Base-by-base conservation (phyloP, 805 yeast species). In the Martiniozyma abietophila region DNA sequence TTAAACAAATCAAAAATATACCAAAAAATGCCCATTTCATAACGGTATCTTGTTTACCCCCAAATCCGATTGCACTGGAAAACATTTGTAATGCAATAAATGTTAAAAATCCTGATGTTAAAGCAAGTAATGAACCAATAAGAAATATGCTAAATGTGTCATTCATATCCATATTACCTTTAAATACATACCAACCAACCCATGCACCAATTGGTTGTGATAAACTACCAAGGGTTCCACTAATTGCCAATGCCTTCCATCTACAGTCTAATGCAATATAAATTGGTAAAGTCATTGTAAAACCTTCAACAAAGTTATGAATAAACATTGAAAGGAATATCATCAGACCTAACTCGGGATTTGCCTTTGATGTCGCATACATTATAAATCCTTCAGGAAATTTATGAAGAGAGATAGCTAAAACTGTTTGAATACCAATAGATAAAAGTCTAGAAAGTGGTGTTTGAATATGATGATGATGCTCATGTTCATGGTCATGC, bases 381-480 rank as follows among this genome's bases (percentile, higher is more conserved):
- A 94, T 80, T 35, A 89, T 76, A 49, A 89, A 83, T 0, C 98
- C 98, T 58, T 89, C 98, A 0, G 98, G 98, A 18, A 89, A 66
- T 53, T 92, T 88, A 59, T 89, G 98, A 19, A 92, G 58, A 1
- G 94, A 72, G 19, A 89, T 74, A 0, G 95, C 97, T 32, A 88
- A 54, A 6, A 88, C 76, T 0, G 97, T 89, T 54, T 92, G 96
- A 16, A 92, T 54, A 4, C 96, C 96, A 38, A 89, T 85, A 5
- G 94, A 73, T 8, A 89, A 58, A n/a, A 89, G 59, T 38, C 83
- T 68, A 0, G 94, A 78, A 12, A 79, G 60, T 1, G 92, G 88
- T 0, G 95, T 75, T 37, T 74, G 76, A 15, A 82, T 67, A 48
- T 80, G 83, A 53, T 85, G 95, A 49, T 81, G 94, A 46, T 71